Conservation (phyloP, 345 rosid species). For the Lepidium aucheri region DNA sequence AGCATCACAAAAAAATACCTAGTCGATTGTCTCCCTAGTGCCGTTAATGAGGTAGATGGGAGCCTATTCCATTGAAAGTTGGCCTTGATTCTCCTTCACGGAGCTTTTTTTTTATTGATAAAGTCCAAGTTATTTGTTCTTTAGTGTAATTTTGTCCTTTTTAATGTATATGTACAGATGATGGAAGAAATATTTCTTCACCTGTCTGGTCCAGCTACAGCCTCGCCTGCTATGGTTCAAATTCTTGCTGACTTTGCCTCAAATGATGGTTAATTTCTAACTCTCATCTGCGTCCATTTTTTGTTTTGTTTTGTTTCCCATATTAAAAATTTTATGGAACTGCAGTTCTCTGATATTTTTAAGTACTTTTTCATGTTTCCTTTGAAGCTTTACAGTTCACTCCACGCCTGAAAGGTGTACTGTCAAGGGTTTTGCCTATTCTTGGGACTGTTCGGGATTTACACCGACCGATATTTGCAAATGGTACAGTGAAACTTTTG, state of each 20-base stretch:
- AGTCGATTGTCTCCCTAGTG: not conserved
- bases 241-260: conserved; percentile 95
- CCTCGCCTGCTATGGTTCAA: conserved; percentile 92
- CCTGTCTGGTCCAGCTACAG: conserved; percentile 60
- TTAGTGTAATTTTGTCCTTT: conserved; percentile 3
- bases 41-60: not conserved
- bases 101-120: not conserved
- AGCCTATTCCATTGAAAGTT: not conserved
- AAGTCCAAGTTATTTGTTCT: not conserved
- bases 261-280: conserved; percentile 66
- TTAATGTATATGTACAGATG: conserved; percentile 52
- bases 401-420: conserved; percentile 84
- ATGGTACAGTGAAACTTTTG: conserved; percentile 45
- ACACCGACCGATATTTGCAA: conserved; percentile 87
- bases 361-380: conserved; percentile 28
- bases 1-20: not conserved
- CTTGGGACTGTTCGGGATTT: conserved; percentile 88
- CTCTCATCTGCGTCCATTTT: conserved; percentile 9
- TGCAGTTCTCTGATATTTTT: conserved; percentile 28
- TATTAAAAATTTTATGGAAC: not conserved
- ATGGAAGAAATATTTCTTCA: conserved; percentile 91
- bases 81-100: not conserved
- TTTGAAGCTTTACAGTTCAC: conserved; percentile 89
- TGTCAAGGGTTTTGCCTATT: conserved; percentile 75
- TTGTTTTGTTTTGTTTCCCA: not conserved